Base-by-base conservation (phyloP, 495 filamentous ascomycete genomes). In the Trichoderma erinaceum region DNA sequence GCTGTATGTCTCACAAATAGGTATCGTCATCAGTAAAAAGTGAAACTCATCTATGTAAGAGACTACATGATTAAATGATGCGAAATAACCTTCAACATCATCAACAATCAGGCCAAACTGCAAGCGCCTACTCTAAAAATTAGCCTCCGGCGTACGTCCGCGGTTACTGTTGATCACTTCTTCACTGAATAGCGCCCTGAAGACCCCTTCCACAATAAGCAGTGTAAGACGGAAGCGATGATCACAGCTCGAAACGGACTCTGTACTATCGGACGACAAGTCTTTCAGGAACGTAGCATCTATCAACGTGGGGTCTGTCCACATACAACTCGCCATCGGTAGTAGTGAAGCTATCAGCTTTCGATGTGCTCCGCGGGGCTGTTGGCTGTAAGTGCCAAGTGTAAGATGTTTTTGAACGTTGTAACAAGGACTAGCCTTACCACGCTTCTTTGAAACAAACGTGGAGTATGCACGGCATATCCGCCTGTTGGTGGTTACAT, bases 201-300 rank as follows among this genome's bases (percentile, higher is more conserved):
- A 48, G 13, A 48, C 44, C 44, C 44, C n/a, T 48, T 48, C n/a
- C 44, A 48, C 3, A 48, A 48, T 48, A 48, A 48, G 44, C 44
- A 16, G 1, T 4, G 44, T 48, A 4, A 48, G 44, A 48, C 13
- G 44, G n/a, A 48, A 48, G 44, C 44, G 44, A 48, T 48, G 44
- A 48, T 48, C 44, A 48, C 15, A 4, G 44, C 44, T 48, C 44
- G 12, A 48, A 48, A 48, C 1, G 44, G 44, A 15, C n/a, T n/a
- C n/a, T n/a, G 44, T n/a, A 48, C 18, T 48, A 48, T 48, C 44
- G 44, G 44, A 15, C 15, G 13, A 29, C 29, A 48, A 48, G 44
- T n/a, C 44, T 48, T n/a, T 48, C n/a, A 48, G 44, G 44, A 48
- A 48, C 44, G 44, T 48, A 48, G 44, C 44, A 48, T 48, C 44